These are phyloP conservation scores for Eucalyptus sp. DNA, from an alignment of 345 rosid genomes.

Conservation along the genomic window DNA sequence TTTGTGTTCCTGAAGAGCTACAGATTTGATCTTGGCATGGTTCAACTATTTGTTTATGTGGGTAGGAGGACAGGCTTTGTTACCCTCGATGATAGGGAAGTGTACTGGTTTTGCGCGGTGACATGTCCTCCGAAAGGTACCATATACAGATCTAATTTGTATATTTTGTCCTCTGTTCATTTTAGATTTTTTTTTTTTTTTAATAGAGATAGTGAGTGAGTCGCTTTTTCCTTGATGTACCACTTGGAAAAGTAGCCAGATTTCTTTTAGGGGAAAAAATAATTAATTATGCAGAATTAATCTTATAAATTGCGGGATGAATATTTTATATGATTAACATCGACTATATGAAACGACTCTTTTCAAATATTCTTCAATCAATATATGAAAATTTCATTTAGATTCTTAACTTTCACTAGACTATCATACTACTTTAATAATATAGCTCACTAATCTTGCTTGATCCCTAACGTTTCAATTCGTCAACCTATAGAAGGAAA, in stretches of 20 bases:
- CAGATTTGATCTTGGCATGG: not conserved
- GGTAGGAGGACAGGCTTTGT: slow-evolving; percentile 15
- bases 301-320: not conserved
- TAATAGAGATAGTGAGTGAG: not conserved
- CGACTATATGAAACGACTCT: not conserved
- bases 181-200: not conserved
- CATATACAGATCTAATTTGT: not conserved
- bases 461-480: not conserved
- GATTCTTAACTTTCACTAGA: not conserved
- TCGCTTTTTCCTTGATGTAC: not conserved
- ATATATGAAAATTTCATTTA: not conserved
- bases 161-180: not conserved
- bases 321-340: too few relatives aligned
- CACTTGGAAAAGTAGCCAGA: not conserved
- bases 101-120: slow-evolving; percentile 8
- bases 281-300: not conserved
- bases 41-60: slow-evolving; percentile 3
- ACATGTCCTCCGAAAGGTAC: slow-evolving; percentile 2
- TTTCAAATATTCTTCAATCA: not conserved
- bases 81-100: slow-evolving; percentile 13
- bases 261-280: not conserved
- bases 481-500: not conserved
- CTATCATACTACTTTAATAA: not conserved
- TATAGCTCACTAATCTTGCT: not conserved
- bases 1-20: slow-evolving; percentile 19